Conservation (phyloP, 208 protist species). For the Porcisia hertigi region DNA sequence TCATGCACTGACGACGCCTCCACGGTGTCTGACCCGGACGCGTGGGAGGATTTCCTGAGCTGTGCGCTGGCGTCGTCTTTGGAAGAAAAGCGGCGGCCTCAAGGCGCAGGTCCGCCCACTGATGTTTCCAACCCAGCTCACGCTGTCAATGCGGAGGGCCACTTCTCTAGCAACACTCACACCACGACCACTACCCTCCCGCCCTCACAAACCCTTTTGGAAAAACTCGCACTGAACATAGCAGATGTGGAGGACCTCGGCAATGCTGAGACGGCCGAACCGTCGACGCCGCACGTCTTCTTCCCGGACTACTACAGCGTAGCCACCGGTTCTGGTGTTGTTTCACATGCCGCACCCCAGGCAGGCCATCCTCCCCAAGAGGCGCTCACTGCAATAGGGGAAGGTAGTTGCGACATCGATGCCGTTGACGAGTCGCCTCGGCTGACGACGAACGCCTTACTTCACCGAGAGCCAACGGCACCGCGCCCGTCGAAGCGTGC, state of each 20-base stretch:
- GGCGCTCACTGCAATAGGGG: not conserved
- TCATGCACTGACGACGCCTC: constrained; percentile 15
- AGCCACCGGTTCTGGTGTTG: not conserved
- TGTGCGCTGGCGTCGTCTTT: not conserved
- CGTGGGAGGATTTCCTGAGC: constrained; percentile 24
- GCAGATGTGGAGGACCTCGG: constrained; percentile 17
- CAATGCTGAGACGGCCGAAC: not conserved
- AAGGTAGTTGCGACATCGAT: not conserved
- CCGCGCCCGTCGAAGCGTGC: not conserved
- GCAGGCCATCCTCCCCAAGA: not conserved
- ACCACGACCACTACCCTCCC: not conserved
- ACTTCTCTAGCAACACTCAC: not conserved
- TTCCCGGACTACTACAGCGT: constrained; percentile 25
- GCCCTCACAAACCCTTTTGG: not conserved
- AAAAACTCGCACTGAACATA: constrained; percentile 10
- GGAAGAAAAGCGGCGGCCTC: constrained; percentile 3
- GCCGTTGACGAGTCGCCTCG: constrained; percentile 22
- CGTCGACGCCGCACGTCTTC: constrained; percentile 7
- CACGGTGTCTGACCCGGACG: constrained; percentile 27
- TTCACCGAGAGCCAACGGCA: constrained; percentile 1
- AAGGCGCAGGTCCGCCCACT: not conserved
- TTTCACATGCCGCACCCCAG: not conserved
- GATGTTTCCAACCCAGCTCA: not conserved
- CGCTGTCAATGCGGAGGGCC: not conserved
- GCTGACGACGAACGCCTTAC: constrained; percentile 24